These are phyloP conservation scores for Hemisphaericaspora xylofermentans DNA, from an alignment of 1,139 yeast genomes.

Conservation along the genomic window DNA sequence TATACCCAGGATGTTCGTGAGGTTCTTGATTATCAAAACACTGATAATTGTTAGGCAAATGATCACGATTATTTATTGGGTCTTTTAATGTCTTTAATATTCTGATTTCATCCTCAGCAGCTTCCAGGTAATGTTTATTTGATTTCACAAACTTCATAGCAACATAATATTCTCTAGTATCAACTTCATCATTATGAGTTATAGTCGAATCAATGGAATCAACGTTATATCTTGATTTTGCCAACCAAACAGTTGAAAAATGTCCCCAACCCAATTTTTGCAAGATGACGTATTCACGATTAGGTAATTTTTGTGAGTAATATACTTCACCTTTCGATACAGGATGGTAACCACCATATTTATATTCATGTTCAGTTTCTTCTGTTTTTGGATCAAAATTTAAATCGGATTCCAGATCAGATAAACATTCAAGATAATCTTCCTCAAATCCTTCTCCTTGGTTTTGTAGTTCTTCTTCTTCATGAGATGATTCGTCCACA, in stretches of 20 bases:
- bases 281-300: constrained; percentile 31
- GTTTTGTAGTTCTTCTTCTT: not conserved
- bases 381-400: constrained; percentile 37
- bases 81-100: constrained; percentile 25
- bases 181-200: constrained; percentile 2
- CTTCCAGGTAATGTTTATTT: constrained; percentile 39
- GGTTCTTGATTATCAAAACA: constrained; percentile 16
- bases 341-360: constrained; percentile 44
- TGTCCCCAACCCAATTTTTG: constrained; percentile 80
- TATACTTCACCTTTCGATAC: constrained; percentile 40
- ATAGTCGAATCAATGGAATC: not conserved
- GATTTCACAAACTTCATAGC: constrained; percentile 45
- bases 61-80: constrained; percentile 21
- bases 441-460: constrained; percentile 4
- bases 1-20: constrained; percentile 35
- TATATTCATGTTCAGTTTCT: constrained; percentile 38
- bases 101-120: constrained; percentile 44
- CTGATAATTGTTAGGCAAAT: constrained; percentile 23
- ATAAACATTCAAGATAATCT: constrained; percentile 11
- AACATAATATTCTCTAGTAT: constrained; percentile 28
- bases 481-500: not conserved
- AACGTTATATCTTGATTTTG: constrained; percentile 40
- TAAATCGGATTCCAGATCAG: constrained; percentile 26
- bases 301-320: constrained; percentile 25
- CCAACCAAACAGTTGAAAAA: constrained; percentile 87